Evolutionary conservation across 2,329 filamentous ascomycete genomes (phyloP).

Genomic region (Fusarium brevicatenulatum): DNA sequence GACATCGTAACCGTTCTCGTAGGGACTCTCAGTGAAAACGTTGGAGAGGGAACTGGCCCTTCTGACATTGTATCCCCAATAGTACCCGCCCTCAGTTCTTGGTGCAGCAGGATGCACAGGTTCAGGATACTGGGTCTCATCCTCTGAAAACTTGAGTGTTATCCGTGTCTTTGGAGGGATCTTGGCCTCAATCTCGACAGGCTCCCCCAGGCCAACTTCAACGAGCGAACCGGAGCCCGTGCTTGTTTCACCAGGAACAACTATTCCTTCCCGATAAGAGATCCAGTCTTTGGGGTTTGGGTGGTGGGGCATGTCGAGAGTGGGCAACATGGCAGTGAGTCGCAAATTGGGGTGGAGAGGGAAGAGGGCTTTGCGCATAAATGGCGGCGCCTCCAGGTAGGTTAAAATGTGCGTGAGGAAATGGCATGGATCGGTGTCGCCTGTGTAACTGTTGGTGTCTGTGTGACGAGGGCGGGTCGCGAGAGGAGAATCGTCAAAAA

Average conservation of each 20-base stretch:
- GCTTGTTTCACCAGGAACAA: constrained; percentile 59
- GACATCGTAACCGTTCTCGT: constrained; percentile 81
- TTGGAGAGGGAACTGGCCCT: constrained; percentile 72
- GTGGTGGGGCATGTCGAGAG: constrained; percentile 87
- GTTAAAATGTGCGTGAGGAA: constrained; percentile 82
- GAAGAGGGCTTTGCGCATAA: constrained; percentile 80
- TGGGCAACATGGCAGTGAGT: constrained; percentile 77
- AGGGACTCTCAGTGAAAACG: constrained; percentile 81
- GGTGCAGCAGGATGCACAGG: constrained; percentile 75
- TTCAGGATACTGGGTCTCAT: constrained; percentile 58
- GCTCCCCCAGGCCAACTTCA: constrained; percentile 66
- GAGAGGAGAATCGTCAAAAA: constrained; percentile 76
- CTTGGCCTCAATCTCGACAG: constrained; percentile 64
- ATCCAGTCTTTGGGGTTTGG: constrained; percentile 80
- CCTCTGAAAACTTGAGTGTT: constrained; percentile 72
- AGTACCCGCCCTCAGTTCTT: constrained; percentile 80
- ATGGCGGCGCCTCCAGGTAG: constrained; percentile 86
- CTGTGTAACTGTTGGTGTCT: constrained; percentile 69
- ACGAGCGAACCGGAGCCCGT: constrained; percentile 62
- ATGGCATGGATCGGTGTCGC: constrained; percentile 78
- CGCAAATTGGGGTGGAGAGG: constrained; percentile 81
- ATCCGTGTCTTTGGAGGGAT: constrained; percentile 78
- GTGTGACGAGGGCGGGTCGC: constrained; percentile 58
- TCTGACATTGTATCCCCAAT: constrained; percentile 84
- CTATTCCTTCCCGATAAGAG: constrained; percentile 81